A percentile compares a stretch with the other conserved stretches of the same genome.
phyloP scores from a whole-genome alignment of 495 filamentous ascomycete species.

The Thermochaetoides thermophila region DNA sequence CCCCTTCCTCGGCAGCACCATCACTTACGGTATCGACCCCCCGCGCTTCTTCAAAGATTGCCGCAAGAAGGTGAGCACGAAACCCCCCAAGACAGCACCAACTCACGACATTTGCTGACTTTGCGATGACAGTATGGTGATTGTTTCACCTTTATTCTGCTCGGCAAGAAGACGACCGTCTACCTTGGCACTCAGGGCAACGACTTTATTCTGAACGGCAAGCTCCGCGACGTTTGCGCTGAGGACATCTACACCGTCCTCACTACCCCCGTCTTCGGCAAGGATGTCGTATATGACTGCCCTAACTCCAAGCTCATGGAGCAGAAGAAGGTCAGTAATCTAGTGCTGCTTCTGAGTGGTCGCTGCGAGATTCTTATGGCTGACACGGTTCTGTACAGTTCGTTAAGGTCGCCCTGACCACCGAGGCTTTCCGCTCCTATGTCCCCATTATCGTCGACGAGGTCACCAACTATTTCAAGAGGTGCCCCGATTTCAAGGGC shows the following conservation, averaged over 20 bases:
- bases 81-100: not conserved
- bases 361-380: too few species aligned
- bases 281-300: slow-evolving; percentile 78
- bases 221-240: slow-evolving; percentile 63
- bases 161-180: slow-evolving; percentile 66
- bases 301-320: slow-evolving; percentile 56
- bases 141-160: slow-evolving; percentile 63
- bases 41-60: slow-evolving; percentile 61
- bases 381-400: too few species aligned
- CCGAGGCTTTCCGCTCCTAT: slow-evolving; percentile 59
- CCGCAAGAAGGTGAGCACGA: slow-evolving; percentile 45
- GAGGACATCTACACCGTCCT: slow-evolving; percentile 72
- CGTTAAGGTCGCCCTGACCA: slow-evolving; percentile 72
- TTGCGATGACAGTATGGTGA: slow-evolving; percentile 15
- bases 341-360: too few species aligned
- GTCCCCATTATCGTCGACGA: slow-evolving; percentile 68
- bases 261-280: slow-evolving; percentile 75
- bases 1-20: slow-evolving; percentile 62
- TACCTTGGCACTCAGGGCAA: slow-evolving; percentile 66
- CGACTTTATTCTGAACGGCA: slow-evolving; percentile 77
- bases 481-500: slow-evolving; percentile 50
- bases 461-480: slow-evolving; percentile 53
- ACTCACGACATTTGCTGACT: not conserved
- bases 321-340: slow-evolving; percentile 25
- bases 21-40: slow-evolving; percentile 73